These are phyloP conservation scores for Backusella macrospora DNA, from an alignment of 192 early-diverging fungal genomes.

Conservation along the genomic window DNA sequence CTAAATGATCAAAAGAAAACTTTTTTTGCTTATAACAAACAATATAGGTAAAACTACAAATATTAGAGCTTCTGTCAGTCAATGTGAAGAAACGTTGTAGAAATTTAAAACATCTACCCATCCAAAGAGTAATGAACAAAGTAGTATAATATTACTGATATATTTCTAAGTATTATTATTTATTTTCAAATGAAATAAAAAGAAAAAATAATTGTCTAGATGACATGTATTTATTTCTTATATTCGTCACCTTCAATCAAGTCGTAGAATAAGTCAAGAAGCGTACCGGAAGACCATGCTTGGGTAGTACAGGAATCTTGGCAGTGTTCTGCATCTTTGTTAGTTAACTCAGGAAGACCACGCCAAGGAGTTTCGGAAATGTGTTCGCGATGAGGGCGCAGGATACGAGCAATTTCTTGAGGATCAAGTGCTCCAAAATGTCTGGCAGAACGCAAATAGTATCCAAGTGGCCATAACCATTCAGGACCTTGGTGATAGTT, in stretches of 20 bases:
- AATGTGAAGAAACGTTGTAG: too few species aligned
- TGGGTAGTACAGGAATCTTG: constrained; percentile 88
- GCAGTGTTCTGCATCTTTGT: constrained; percentile 81
- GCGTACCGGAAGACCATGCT: constrained; percentile 85
- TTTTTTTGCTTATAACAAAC: too few species aligned
- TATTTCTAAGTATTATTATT: not conserved
- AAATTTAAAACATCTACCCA: not conserved
- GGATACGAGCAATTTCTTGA: constrained; percentile 63
- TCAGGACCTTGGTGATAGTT: constrained; percentile 98
- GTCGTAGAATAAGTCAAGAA: constrained; percentile 70
- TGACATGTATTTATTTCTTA: not conserved
- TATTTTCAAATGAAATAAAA: constrained; percentile 3
- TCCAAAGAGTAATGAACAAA: too few species aligned
- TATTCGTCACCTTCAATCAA: constrained; percentile 23
- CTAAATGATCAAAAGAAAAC: too few species aligned
- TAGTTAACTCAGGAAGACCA: constrained; percentile 97
- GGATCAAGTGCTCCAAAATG: constrained; percentile 59
- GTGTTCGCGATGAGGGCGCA: constrained; percentile 78
- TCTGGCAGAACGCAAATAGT: constrained; percentile 86
- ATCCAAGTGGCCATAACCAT: constrained; percentile 95
- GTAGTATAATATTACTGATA: not conserved
- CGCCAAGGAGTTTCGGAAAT: constrained; percentile 77
- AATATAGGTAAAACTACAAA: too few species aligned
- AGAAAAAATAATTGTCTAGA: not conserved
- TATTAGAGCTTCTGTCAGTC: too few species aligned